Evolutionary conservation across 371 early-diverging fungal species (phyloP).

Genomic region (Zopfochytrium polystomum): DNA sequence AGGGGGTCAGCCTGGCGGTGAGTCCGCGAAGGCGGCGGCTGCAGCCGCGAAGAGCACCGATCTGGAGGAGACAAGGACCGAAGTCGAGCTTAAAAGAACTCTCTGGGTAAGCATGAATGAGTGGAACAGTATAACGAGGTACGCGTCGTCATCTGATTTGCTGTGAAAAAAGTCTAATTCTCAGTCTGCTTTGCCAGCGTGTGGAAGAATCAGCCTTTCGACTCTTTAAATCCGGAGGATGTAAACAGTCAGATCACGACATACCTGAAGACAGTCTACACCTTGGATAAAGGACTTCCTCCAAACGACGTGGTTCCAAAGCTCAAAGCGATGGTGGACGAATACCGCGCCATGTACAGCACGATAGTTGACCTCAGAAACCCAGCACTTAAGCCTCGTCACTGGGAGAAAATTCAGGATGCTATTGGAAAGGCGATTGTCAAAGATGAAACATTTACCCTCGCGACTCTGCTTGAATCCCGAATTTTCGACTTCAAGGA

Average conservation of each 20-base stretch:
- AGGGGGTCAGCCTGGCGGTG: slow-evolving; percentile 17
- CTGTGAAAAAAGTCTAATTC: not conserved
- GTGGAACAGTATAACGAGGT: slow-evolving; percentile 50
- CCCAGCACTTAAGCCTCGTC: slow-evolving; percentile 53
- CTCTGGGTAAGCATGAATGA: slow-evolving; percentile 53
- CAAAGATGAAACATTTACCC: slow-evolving; percentile 52
- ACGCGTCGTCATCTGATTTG: too few species aligned
- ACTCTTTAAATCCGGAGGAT: slow-evolving; percentile 53
- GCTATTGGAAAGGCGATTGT: slow-evolving; percentile 51
- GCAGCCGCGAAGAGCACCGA: slow-evolving; percentile 26
- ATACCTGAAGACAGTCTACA: slow-evolving; percentile 51
- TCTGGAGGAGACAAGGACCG: slow-evolving; percentile 49
- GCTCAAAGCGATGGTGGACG: slow-evolving; percentile 53
- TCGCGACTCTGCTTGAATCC: slow-evolving; percentile 46
- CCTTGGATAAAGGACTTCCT: slow-evolving; percentile 57
- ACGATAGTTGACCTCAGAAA: slow-evolving; percentile 60
- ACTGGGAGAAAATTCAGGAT: slow-evolving; percentile 64
- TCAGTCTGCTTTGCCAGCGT: slow-evolving; percentile 10
- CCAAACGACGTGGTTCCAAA: slow-evolving; percentile 62
- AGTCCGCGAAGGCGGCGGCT: slow-evolving; percentile 6
- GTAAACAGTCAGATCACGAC: slow-evolving; percentile 47
- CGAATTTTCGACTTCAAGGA: slow-evolving; percentile 57
- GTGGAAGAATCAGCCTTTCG: slow-evolving; percentile 50
- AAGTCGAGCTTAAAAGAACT: slow-evolving; percentile 51
- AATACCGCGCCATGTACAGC: slow-evolving; percentile 49